phyloP scores from a whole-genome alignment of 805 yeast species.

The Lipomyces chichibuensis region DNA sequence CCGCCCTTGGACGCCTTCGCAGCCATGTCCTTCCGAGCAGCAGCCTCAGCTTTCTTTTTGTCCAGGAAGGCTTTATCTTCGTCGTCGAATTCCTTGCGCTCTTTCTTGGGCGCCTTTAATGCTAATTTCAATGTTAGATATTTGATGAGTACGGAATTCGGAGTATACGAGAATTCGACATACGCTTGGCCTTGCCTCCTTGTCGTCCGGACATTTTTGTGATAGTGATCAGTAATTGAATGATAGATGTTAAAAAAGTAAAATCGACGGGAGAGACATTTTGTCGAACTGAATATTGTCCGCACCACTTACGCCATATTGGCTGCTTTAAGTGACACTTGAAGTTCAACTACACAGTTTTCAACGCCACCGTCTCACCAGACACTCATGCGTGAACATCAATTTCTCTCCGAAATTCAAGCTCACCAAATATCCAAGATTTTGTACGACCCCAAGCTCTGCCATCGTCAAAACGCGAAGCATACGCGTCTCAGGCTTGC shows the following conservation, averaged over 20 bases:
- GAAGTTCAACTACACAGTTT: neutral
- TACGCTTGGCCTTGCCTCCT: conserved; percentile 94
- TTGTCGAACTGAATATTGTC: neutral
- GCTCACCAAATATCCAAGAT: neutral
- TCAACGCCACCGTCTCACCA: neutral
- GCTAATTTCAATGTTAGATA: conserved; percentile 43
- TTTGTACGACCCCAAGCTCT: neutral
- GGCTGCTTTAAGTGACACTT: neutral
- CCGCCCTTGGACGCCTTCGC: conserved; percentile 87
- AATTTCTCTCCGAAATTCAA: no score
- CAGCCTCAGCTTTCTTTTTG: conserved; percentile 92
- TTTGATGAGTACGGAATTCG: conserved; percentile 43
- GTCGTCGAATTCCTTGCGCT: conserved; percentile 69
- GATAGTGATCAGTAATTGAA: neutral
- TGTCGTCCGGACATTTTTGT: conserved; percentile 85
- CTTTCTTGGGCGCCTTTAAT: conserved; percentile 81
- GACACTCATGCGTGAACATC: no score
- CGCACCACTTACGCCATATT: neutral
- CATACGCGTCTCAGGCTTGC: neutral
- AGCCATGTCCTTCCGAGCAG: conserved; percentile 89
- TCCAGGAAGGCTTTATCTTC: conserved; percentile 90
- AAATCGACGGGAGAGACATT: neutral
- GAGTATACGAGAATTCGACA: conserved; percentile 38
- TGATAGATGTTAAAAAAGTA: no score
- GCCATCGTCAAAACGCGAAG: neutral